Evolutionary conservation across 1,139 yeast species (phyloP), one percentile per base, ranked within the genome.

Genomic region (Candida sojae): DNA sequence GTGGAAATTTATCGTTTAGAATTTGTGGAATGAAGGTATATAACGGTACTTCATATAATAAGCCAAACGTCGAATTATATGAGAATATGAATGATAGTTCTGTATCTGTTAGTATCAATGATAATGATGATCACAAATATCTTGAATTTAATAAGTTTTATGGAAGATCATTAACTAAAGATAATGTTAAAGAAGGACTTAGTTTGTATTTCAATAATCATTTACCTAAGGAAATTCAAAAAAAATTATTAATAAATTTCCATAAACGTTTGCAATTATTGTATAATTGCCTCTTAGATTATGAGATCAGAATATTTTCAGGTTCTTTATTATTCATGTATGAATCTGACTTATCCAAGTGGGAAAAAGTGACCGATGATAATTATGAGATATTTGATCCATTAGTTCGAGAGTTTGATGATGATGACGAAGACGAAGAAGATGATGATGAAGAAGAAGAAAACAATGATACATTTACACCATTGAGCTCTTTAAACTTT

Each of bases 11-110:
- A 17, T 77, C 82, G 21, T 83, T 86, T 54, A 71, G 99, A 50
- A 79, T 93, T 1, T 92, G 98, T 57, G 99, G 99, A 0, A 88
- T 93, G 96, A 86, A 85, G 57, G 66, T 86, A 2, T 75, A 67
- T 54, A 61, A 66, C 41, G 56, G 56, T 17, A 36, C 11, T 2
- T 48, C 35, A 23, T 38, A 13, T 6, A 12, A 31, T 5, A 34
- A 39, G 26, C 50, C 50, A 0, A 43, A 49, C n/a, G 21, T 26
- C 3, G 55, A 53, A 36, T 32, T 60, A 13, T 59, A 52, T 48
- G 50, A 53, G 21, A 52, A 53, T 11, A 66, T 57, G 59, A 47
- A 48, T 35, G 45, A 50, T 10, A 53, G 61, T 5, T 52, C 61
- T 1, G 52, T 48, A 6, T 44, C 50, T 1, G 46, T 48, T 1